Percentiles rank a stretch among this genome's conserved stretches.
Conservation (phyloP, 805 yeast species). For the Zygoascus bituminiphila region DNA sequence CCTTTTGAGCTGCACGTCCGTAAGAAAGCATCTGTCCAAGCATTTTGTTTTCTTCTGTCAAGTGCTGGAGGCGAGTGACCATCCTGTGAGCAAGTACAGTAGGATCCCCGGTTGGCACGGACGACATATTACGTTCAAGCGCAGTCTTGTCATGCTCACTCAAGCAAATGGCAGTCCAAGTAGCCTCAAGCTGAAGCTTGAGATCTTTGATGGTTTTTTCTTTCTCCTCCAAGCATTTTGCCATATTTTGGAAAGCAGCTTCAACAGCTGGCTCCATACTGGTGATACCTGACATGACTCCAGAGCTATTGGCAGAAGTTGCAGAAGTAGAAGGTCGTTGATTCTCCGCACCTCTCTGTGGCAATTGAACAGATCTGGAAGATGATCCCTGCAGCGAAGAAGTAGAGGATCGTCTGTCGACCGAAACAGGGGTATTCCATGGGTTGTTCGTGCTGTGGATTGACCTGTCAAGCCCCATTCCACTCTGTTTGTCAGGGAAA, state of each 20-base stretch:
- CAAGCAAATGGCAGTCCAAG: constrained; percentile 41
- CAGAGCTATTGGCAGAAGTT: neutral
- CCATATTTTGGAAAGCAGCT: constrained; percentile 41
- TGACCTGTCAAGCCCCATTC: neutral
- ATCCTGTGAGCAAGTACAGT: constrained; percentile 70
- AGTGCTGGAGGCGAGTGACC: constrained; percentile 48
- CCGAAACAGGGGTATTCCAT: neutral
- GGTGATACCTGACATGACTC: too few relatives aligned
- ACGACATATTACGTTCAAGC: neutral
- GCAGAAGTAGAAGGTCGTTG: neutral
- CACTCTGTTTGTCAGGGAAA: neutral
- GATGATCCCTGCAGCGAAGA: neutral
- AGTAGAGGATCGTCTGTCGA: neutral
- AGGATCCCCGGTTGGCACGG: constrained; percentile 42
- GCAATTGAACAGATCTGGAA: neutral
- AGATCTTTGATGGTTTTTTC: constrained; percentile 51
- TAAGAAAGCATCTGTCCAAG: constrained; percentile 57
- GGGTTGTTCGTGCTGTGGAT: neutral
- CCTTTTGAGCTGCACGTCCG: constrained; percentile 66
- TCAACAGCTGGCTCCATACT: constrained; percentile 26
- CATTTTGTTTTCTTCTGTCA: constrained; percentile 62
- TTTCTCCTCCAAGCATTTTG: constrained; percentile 40
- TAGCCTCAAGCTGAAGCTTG: constrained; percentile 53
- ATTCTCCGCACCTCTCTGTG: neutral
- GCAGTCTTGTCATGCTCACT: constrained; percentile 8